Evolutionary conservation across 148 eudicot species (phyloP).

Genomic region (Camellia japonica): DNA sequence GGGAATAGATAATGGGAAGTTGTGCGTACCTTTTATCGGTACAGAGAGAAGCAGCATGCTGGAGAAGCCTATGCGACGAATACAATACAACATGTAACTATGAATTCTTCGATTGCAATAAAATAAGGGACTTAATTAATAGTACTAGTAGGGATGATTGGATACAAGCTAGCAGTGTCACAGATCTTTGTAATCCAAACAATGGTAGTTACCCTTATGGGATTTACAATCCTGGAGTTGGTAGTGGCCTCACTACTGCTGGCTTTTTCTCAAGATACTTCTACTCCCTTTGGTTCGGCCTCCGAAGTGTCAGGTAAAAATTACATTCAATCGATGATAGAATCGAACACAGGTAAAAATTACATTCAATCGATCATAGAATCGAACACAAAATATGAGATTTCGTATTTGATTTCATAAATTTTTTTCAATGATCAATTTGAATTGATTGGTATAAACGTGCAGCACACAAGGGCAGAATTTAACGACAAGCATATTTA

Average conservation of each 20-base stretch:
- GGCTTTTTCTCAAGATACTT: constrained; percentile 49
- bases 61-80: constrained; percentile 44
- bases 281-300: constrained; percentile 86
- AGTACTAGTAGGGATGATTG: constrained; percentile 37
- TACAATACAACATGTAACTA: constrained; percentile 33
- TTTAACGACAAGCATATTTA: constrained; percentile 50
- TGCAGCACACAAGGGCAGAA: constrained; percentile 66
- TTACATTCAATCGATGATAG: no score
- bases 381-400: no score
- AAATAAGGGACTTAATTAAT: constrained; percentile 13
- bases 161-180: constrained; percentile 50
- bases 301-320: constrained; percentile 57
- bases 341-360: no score
- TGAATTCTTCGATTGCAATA: constrained; percentile 51
- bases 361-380: no score
- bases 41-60: constrained; percentile 70
- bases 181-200: constrained; percentile 37
- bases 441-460: not conserved
- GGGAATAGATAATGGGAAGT: constrained; percentile 60
- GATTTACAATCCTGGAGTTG: constrained; percentile 51
- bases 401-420: not conserved
- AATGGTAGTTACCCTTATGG: constrained; percentile 46
- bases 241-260: constrained; percentile 39
- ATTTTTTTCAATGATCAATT: not conserved
- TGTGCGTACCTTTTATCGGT: constrained; percentile 65